Percentiles rank a stretch among this genome's conserved stretches.
These are phyloP conservation scores for Limtongia smithiae DNA, from an alignment of 805 yeast genomes.

Conservation along the genomic window DNA sequence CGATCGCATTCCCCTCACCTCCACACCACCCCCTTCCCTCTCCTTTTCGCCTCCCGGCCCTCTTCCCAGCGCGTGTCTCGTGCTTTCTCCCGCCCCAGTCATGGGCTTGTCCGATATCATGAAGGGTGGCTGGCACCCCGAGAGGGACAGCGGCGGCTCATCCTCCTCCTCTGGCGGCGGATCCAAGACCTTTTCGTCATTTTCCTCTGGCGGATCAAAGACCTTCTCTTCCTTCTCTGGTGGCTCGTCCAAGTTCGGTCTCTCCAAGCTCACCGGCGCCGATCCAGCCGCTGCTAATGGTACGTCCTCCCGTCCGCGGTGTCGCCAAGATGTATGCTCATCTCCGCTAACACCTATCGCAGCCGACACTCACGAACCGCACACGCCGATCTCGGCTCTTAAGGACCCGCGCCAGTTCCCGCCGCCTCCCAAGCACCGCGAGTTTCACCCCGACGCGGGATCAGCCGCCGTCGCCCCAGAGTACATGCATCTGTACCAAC, in stretches of 20 bases:
- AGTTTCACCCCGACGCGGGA: conserved; percentile 34
- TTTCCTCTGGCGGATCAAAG: too few relatives aligned
- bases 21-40: too few relatives aligned
- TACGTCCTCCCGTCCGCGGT: not conserved
- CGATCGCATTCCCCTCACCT: too few relatives aligned
- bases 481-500: conserved; percentile 23
- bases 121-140: conserved; percentile 32
- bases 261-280: too few relatives aligned
- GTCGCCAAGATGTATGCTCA: too few relatives aligned
- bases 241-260: too few relatives aligned
- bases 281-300: too few relatives aligned
- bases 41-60: too few relatives aligned
- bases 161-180: conserved; percentile 5
- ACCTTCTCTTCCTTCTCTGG: too few relatives aligned
- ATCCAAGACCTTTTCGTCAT: conserved; percentile 1
- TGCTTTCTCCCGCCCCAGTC: too few relatives aligned
- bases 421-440: conserved; percentile 47
- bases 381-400: conserved; percentile 34
- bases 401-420: conserved; percentile 42
- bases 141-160: conserved; percentile 1
- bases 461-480: conserved; percentile 25
- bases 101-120: conserved; percentile 27
- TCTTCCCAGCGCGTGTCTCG: too few relatives aligned
- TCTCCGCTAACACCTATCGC: not conserved
- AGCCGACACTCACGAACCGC: conserved; percentile 18